Percentiles rank a stretch among this genome's conserved stretches.
Evolutionary conservation across 1,284 basidiomycete genomes (phyloP).

Genomic region (Moniliella sp.): DNA sequence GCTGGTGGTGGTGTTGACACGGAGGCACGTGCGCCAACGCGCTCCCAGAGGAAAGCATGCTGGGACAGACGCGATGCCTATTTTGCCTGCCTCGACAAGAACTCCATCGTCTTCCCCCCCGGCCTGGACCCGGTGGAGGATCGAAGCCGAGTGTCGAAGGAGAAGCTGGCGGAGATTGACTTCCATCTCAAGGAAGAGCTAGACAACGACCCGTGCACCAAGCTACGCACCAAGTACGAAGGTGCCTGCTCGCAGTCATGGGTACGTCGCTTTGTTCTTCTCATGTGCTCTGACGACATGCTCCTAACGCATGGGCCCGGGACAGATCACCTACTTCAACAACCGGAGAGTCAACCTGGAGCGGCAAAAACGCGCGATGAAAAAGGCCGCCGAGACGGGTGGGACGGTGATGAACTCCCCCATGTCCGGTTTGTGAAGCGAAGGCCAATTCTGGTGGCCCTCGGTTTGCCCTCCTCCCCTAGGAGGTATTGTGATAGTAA

Average conservation of each 20-base stretch:
- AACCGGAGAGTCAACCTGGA: conserved; percentile 28
- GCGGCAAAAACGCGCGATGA: conserved; percentile 21
- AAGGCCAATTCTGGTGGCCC: too few relatives aligned
- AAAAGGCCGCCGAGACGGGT: too few relatives aligned
- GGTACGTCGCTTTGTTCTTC: neutral
- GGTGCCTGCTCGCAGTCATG: conserved; percentile 8
- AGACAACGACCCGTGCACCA: conserved; percentile 14
- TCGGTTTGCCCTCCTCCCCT: too few relatives aligned
- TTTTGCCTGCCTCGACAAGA: conserved; percentile 19
- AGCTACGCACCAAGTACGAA: conserved; percentile 17
- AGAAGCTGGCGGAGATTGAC: conserved; percentile 7
- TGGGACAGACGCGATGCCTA: conserved; percentile 27
- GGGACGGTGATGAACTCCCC: too few relatives aligned
- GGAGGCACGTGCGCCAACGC: conserved; percentile 6
- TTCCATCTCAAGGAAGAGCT: conserved; percentile 1
- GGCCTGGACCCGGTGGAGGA: conserved; percentile 28
- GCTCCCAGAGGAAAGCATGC: conserved; percentile 20
- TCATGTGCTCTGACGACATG: neutral
- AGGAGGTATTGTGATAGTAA: too few relatives aligned
- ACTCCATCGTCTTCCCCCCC: conserved; percentile 19
- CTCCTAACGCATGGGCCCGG: too few relatives aligned
- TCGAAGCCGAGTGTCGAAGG: conserved; percentile 13
- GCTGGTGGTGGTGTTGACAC: too few relatives aligned
- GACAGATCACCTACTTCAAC: conserved; percentile 33
- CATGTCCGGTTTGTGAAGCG: too few relatives aligned